Conservation (phyloP, 148 eudicot genomes). For the Euryodendron excelsum region DNA sequence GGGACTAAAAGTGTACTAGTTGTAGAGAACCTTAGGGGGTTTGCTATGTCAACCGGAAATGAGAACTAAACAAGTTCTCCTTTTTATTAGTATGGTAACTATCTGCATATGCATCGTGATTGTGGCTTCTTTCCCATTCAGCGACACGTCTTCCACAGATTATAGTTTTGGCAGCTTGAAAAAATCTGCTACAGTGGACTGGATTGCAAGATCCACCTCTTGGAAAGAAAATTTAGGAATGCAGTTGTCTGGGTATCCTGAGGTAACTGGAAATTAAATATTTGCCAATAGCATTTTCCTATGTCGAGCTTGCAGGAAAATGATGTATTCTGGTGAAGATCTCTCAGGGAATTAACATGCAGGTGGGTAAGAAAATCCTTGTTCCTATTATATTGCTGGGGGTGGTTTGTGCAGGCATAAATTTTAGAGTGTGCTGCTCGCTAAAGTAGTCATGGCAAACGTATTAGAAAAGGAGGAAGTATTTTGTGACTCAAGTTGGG, state of each 20-base stretch:
- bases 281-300: not conserved
- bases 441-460: no score
- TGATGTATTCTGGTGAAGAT: not conserved
- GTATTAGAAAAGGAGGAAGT: no score
- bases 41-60: not conserved
- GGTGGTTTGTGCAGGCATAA: no score
- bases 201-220: not conserved
- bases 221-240: not conserved
- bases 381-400: not conserved
- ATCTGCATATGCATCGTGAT: not conserved
- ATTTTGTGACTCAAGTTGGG: no score
- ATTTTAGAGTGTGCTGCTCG: no score
- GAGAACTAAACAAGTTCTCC: not conserved
- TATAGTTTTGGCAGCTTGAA: not conserved
- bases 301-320: not conserved
- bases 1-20: not conserved
- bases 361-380: not conserved
- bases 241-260: no score
- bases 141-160: not conserved
- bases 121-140: conserved; percentile 1
- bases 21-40: not conserved
- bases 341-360: not conserved
- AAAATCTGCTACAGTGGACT: not conserved
- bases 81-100: no score
- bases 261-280: not conserved